These are phyloP conservation scores for Pyronema domesticum DNA, from an alignment of 495 filamentous ascomycete genomes.

Conservation along the genomic window DNA sequence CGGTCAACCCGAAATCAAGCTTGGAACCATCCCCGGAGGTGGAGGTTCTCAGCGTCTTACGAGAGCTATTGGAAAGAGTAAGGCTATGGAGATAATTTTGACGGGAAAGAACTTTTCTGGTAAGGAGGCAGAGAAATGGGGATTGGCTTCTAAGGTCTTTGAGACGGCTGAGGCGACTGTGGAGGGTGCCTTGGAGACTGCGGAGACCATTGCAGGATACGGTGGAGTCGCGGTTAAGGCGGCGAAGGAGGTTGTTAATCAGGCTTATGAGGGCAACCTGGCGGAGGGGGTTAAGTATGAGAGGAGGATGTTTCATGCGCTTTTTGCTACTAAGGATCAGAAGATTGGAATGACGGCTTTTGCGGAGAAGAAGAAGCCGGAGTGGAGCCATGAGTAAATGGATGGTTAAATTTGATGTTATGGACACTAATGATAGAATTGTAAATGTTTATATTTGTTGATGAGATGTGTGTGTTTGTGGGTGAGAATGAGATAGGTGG, in stretches of 20 bases:
- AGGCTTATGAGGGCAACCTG: conserved; percentile 74
- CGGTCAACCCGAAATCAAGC: conserved; percentile 90
- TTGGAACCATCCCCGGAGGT: conserved; percentile 81
- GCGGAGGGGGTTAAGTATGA: conserved; percentile 89
- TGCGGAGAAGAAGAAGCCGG: conserved; percentile 78
- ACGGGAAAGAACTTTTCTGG: conserved; percentile 71
- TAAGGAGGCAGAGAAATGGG: conserved; percentile 73
- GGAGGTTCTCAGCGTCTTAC: conserved; percentile 85
- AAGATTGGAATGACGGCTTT: conserved; percentile 97
- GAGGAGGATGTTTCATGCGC: conserved; percentile 70
- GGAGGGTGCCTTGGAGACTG: conserved; percentile 57
- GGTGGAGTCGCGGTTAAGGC: conserved; percentile 65
- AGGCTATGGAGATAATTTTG: conserved; percentile 85
- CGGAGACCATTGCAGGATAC: conserved; percentile 72
- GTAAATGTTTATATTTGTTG: too few relatives aligned
- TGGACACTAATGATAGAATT: too few relatives aligned
- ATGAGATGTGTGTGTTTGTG: too few relatives aligned
- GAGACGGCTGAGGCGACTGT: conserved; percentile 67
- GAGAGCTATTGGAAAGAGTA: conserved; percentile 67
- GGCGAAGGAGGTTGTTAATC: conserved; percentile 96
- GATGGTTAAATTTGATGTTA: too few relatives aligned
- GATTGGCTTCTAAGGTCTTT: conserved; percentile 67
- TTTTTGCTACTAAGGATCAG: conserved; percentile 90
- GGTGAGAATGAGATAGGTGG: too few relatives aligned
- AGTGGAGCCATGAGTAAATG: conserved; percentile 66